Conservation (phyloP, 164 flowering plant species). For the Magnolia sinica region DNA sequence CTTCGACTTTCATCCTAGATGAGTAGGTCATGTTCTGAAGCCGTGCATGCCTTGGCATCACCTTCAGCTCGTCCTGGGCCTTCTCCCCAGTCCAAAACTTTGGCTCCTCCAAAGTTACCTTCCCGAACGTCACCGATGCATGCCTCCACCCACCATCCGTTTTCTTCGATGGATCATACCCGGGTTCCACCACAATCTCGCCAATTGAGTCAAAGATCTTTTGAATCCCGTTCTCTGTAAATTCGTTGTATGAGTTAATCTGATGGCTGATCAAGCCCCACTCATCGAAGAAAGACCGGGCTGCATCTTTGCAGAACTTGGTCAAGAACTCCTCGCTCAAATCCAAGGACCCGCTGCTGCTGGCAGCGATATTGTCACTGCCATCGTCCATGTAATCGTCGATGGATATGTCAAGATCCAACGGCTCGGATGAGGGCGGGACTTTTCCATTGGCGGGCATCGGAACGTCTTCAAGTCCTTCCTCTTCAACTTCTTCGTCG, state of each 20-base stretch:
- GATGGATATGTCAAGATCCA: background rate
- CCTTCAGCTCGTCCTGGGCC: conserved; percentile 14
- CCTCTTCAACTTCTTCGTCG: background rate
- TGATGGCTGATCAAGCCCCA: conserved; percentile 81
- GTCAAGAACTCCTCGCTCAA: conserved; percentile 35
- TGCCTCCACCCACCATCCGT: conserved; percentile 59
- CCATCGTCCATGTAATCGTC: conserved; percentile 2
- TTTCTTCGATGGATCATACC: conserved; percentile 70
- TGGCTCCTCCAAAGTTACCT: conserved; percentile 57
- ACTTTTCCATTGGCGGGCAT: background rate
- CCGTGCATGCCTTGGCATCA: conserved; percentile 79
- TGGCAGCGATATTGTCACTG: background rate
- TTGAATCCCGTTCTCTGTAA: conserved; percentile 59
- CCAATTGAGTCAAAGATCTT: conserved; percentile 59
- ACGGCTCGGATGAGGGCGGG: conserved; percentile 1
- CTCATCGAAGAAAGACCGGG: conserved; percentile 56
- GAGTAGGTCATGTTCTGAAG: conserved; percentile 89
- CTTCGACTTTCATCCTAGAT: conserved; percentile 54
- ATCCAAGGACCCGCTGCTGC: background rate
- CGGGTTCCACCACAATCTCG: conserved; percentile 64
- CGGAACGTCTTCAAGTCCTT: background rate
- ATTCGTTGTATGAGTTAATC: conserved; percentile 70
- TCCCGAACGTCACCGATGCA: conserved; percentile 67
- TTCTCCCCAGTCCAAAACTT: conserved; percentile 44
- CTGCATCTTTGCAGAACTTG: conserved; percentile 47